Conservation (phyloP, 2,329 filamentous ascomycete species). For the Aureobasidium sp. region DNA sequence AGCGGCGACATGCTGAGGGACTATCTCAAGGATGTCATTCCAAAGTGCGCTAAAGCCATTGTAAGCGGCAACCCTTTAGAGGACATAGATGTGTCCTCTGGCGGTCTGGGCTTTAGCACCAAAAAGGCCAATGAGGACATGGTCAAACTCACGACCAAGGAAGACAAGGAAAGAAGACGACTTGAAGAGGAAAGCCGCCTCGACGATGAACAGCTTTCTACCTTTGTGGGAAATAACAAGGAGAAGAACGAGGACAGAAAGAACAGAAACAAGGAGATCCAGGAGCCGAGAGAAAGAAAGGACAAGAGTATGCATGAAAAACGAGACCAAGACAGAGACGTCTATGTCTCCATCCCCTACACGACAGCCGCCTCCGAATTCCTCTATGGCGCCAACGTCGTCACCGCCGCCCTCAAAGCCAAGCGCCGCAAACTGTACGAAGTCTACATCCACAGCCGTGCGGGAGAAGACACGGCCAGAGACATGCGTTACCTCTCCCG, state of each 20-base stretch:
- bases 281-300: not conserved
- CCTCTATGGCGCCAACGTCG: conserved; percentile 75
- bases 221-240: not conserved
- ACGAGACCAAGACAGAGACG: not conserved
- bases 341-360: conserved; percentile 49
- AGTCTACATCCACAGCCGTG: conserved; percentile 57
- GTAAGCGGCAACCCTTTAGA: not conserved
- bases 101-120: not conserved
- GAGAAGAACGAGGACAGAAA: conserved; percentile 5
- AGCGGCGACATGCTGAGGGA: not conserved
- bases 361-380: conserved; percentile 87
- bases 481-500: conserved; percentile 23
- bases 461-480: not conserved
- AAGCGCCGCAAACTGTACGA: conserved; percentile 69
- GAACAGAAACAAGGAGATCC: conserved; percentile 7
- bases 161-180: conserved; percentile 2
- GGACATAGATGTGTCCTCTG: not conserved
- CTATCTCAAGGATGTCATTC: not conserved
- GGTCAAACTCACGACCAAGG: not conserved
- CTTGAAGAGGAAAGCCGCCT: conserved; percentile 9
- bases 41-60: not conserved
- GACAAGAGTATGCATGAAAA: too few relatives aligned
- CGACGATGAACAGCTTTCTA: conserved; percentile 2
- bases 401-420: conserved; percentile 68
- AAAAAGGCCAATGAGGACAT: not conserved